Evolutionary conservation across 116 monocot genomes (phyloP), one percentile per base, ranked within the genome.

Genomic region (Cymodocea nodosa): DNA sequence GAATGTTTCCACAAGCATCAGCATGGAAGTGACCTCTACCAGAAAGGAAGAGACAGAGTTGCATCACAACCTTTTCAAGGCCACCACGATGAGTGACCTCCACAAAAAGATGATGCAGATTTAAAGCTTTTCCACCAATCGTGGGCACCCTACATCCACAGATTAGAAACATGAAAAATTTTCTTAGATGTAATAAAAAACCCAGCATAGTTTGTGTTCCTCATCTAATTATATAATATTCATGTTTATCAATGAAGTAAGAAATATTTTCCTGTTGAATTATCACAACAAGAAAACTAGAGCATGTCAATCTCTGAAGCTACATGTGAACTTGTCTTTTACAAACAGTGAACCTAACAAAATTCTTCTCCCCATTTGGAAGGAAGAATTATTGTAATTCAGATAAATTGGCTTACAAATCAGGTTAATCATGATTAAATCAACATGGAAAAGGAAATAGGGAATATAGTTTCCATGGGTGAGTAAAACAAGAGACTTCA

Each of bases 81-180:
- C 89, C 93, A 59, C 93, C 93, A 74, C 93, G 83, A 63, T 80
- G 78, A 52, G 93, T 93, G 54, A 93, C 93, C 65, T 89, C 89
- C 25, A 78, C 70, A 77, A 93, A 93, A 44, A 93, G 67, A 12
- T 60, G 80, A 89, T 93, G 89, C 53, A 93, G 85, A 79, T 93
- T 81, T 35, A 93, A 83, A 64, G 81, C 81, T 68, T 68, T 85
- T 51, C 88, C 93, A 59, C 85, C 89, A 35, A 93, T 85, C 20
- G 60, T 84, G 23, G 93, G 93, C 52, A 93, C 67, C 85, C 93
- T 93, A 11, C 4, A 37, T 60, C 15, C 60, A 60, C 30, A 54
- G n/a, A 54, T 17, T n/a, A 17, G n/a, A 18, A 60, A 14, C n/a
- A n/a, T n/a, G n/a, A n/a, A n/a, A n/a, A n/a, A n/a, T n/a, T n/a